Conservation (phyloP, 306 rosid species). For the Morella rubra region DNA sequence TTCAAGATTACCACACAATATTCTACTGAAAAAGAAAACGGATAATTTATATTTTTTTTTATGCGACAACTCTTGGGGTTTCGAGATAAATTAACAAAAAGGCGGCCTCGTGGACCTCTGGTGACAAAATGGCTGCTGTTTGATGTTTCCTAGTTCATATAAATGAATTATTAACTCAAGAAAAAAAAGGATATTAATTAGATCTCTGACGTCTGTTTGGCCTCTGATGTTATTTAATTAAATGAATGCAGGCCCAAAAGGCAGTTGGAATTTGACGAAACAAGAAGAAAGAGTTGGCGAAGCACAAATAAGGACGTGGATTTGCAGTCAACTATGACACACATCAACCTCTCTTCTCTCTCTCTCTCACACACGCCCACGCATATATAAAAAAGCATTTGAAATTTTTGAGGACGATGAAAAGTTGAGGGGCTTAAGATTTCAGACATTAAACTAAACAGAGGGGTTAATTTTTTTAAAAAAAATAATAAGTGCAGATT, state of each 20-base stretch:
- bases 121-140: too few relatives aligned
- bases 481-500: not conserved
- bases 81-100: too few relatives aligned
- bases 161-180: too few relatives aligned
- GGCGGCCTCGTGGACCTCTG: too few relatives aligned
- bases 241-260: not conserved
- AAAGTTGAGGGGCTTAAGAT: not conserved
- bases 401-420: not conserved
- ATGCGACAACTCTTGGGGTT: too few relatives aligned
- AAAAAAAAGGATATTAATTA: too few relatives aligned
- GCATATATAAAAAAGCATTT: not conserved
- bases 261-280: not conserved
- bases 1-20: too few relatives aligned
- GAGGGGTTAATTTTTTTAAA: not conserved
- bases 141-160: too few relatives aligned
- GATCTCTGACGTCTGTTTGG: not conserved
- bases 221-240: not conserved
- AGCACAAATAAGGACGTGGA: not conserved
- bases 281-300: not conserved
- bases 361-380: not conserved
- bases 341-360: not conserved
- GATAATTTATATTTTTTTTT: too few relatives aligned
- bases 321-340: not conserved
- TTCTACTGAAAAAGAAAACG: too few relatives aligned
- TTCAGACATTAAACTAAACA: not conserved